Conservation (phyloP, 192 early-diverging fungal genomes). For the Fimicolochytrium jonesii region DNA sequence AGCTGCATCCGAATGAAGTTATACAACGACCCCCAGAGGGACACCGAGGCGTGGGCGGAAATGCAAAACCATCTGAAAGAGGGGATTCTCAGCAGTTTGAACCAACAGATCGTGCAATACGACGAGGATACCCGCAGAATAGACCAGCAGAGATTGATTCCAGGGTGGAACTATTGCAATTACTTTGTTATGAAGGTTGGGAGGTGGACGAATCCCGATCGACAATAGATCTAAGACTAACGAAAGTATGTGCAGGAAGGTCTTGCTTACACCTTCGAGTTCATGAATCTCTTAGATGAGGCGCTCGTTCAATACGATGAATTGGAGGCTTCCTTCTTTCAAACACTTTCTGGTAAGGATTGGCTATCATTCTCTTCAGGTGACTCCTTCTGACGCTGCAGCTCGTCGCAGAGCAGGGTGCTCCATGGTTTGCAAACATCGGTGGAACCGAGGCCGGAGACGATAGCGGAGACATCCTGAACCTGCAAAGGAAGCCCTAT, state of each 20-base stretch:
- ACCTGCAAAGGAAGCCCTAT: slow-evolving; percentile 75
- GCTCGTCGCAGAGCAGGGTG: slow-evolving; percentile 53
- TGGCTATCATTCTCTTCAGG: background rate
- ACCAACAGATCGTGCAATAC: slow-evolving; percentile 72
- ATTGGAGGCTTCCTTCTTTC: slow-evolving; percentile 90
- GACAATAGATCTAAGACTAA: too few relatives aligned
- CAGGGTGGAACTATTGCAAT: slow-evolving; percentile 98
- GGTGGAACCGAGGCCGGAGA: slow-evolving; percentile 83
- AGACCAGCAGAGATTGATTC: slow-evolving; percentile 88
- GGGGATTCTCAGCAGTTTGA: slow-evolving; percentile 65
- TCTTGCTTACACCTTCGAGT: slow-evolving; percentile 78
- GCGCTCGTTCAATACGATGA: slow-evolving; percentile 95
- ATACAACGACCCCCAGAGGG: slow-evolving; percentile 30
- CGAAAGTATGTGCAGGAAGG: slow-evolving; percentile 68
- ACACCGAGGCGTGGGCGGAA: slow-evolving; percentile 65
- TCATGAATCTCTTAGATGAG: slow-evolving; percentile 82
- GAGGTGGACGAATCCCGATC: too few relatives aligned
- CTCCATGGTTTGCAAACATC: slow-evolving; percentile 92
- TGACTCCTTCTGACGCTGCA: background rate
- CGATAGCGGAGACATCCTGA: slow-evolving; percentile 79
- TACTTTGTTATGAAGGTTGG: slow-evolving; percentile 90
- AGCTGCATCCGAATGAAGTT: slow-evolving; percentile 28
- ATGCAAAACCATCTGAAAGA: slow-evolving; percentile 73
- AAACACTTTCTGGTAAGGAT: slow-evolving; percentile 71
- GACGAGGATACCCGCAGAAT: slow-evolving; percentile 86